Base-by-base conservation (phyloP, 2,329 filamentous ascomycete species). In the Venturia pyrina region DNA sequence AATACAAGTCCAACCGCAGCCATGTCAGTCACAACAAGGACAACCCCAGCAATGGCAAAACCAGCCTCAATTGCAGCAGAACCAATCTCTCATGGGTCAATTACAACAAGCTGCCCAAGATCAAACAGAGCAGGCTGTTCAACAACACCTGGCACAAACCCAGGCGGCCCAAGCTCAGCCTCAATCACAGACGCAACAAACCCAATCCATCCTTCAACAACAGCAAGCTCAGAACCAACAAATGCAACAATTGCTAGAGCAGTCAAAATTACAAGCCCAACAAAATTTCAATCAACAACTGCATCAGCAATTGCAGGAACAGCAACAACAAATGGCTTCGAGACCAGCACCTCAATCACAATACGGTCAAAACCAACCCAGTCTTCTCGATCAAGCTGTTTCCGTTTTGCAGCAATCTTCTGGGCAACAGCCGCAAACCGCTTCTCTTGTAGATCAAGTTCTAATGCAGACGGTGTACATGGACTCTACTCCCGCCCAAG, bases 191-290 rank as follows among this genome's bases (percentile, higher is more conserved):
- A 43, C 41, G 5, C 41, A 43, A 17, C 41, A 43, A 40, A 43
- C 68, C 32, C 59, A 62, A 32, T 65, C 64, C 10, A 67, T 63
- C 70, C 70, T 34, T 5, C 50, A 56, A 32, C 50, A 56, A 24
- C 50, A 56, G 28, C 50, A 32, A 56, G 13, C 24, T 10, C 50
- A 56, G n/a, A 6, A 48, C 46, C 46, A 48, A 7, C 46, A 48
- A 10, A 48, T 48, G 50, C 50, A 56, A 32, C 28, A 56, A 17
- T 10, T 34, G 5, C 28, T 56, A 13, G 24, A 56, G 28, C 50
- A 56, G 24, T 28, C 50, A 15, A 28, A 56, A 56, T 7, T 34
- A 34, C 50, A 56, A 56, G 46, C 46, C 50, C 24, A 56, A 32
- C 28, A 56, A 17, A 56, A 32, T 10, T 34, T 28, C 24, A 56